Evolutionary conservation across 176 grass and related monocot genomes (phyloP), one percentile per base, ranked within the genome.

Genomic region (Oryza nivara): DNA sequence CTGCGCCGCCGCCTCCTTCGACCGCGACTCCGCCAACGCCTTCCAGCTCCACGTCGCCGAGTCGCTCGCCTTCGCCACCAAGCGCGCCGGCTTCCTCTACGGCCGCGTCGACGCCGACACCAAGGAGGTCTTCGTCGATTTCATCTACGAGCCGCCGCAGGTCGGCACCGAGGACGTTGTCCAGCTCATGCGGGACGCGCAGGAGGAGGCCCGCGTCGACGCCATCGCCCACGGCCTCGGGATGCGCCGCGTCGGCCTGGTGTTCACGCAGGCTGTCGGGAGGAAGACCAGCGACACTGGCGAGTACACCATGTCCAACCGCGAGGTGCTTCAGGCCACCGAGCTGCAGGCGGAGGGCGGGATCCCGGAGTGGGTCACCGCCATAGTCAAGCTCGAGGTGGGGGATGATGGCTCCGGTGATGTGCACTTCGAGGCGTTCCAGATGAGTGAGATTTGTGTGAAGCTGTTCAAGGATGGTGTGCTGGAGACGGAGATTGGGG

Each of bases 401-500:
- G 88, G 79, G 11, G 96, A 88, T 0, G 92, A 95, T 5, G 95
- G 91, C 46, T 86, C 89, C 6, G 84, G 84, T 0, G 93, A 95
- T 15, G 96, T 99, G 78, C 96, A 99, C 78, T 96, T 99, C 7
- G 96, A 99, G 88, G 93, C 96, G 1, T 99, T 99, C 86, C 96
- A 96, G 89, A 94, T 99, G 93, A 99, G 96, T 30, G 96, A 99
- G 72, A 90, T 77, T 56, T 99, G 96, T 77, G 78, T 96, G 14
- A 93, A 91, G 86, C 89, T 99, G 44, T 94, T 91, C 76, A 99
- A 86, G 89, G 93, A 96, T 30, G 89, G 90, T n/a, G 83, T 95
- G 72, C 83, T 99, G 25, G 83, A 93, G 47, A 92, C 88, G 5
- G 91, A 94, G 44, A 65, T 96, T 69, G 66, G 79, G n/a, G 89